Evolutionary conservation across 306 rosid genomes (phyloP).

Genomic region (Hylodesmum podocarpum): DNA sequence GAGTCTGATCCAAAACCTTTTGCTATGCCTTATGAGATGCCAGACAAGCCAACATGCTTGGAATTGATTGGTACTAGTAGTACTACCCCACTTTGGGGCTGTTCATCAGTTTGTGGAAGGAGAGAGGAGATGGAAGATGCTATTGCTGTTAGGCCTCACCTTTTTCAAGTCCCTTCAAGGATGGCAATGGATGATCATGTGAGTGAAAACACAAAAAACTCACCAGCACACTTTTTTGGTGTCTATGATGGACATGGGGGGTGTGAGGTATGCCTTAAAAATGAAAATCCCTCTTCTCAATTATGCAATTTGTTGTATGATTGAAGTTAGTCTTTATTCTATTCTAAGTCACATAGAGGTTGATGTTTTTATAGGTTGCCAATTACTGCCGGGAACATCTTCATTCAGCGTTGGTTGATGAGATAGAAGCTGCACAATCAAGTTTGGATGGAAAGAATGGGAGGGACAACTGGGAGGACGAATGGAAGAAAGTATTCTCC

Average conservation of each 20-base stretch:
- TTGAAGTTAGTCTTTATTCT: conserved; percentile 19
- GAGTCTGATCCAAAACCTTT: conserved; percentile 41
- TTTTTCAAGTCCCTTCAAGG: conserved; percentile 50
- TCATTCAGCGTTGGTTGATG: conserved; percentile 68
- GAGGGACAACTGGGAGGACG: conserved; percentile 45
- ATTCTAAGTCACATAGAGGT: background rate
- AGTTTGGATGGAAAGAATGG: conserved; percentile 28
- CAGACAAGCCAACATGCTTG: conserved; percentile 38
- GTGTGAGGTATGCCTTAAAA: conserved; percentile 50
- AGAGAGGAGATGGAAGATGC: conserved; percentile 92
- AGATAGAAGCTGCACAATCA: conserved; percentile 45
- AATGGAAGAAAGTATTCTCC: conserved; percentile 60
- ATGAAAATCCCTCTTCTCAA: background rate
- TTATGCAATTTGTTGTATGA: conserved; percentile 9
- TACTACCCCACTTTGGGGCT: conserved; percentile 59
- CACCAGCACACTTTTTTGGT: conserved; percentile 60
- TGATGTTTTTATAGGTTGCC: conserved; percentile 59
- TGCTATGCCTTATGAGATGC: conserved; percentile 10
- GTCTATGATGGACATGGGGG: conserved; percentile 92
- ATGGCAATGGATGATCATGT: conserved; percentile 44
- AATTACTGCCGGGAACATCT: conserved; percentile 65
- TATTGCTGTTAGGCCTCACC: conserved; percentile 49
- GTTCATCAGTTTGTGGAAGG: conserved; percentile 60
- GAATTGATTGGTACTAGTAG: conserved; percentile 27
- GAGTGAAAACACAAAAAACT: conserved; percentile 25